Percentiles rank a stretch among this genome's conserved stretches.
Conservation (phyloP, 2,329 filamentous ascomycete species). For the Geoglossum cookeanum region DNA sequence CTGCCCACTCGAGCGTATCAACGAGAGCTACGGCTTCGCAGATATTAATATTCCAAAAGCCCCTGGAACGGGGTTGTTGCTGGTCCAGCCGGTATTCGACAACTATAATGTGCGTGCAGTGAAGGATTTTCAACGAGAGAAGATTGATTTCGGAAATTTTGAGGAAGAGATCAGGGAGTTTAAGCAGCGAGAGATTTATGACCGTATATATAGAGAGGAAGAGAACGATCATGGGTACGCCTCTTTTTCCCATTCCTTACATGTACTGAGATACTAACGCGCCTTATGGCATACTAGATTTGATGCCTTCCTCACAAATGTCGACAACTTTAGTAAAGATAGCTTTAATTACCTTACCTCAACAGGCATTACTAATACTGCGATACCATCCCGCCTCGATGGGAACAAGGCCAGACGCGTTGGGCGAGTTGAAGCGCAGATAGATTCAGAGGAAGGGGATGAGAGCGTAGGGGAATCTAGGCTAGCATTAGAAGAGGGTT, state of each 20-base stretch:
- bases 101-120: slow-evolving; percentile 62
- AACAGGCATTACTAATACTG: slow-evolving; percentile 37
- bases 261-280: not conserved
- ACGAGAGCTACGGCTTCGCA: slow-evolving; percentile 49
- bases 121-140: slow-evolving; percentile 41
- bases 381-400: not conserved
- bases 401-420: no score
- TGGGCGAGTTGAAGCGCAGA: not conserved
- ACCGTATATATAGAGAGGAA: slow-evolving; percentile 77
- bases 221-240: slow-evolving; percentile 72
- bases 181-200: slow-evolving; percentile 83
- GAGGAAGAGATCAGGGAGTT: slow-evolving; percentile 68
- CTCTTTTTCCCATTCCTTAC: slow-evolving; percentile 1
- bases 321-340: slow-evolving; percentile 53
- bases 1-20: slow-evolving; percentile 49
- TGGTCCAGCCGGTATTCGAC: slow-evolving; percentile 84
- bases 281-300: slow-evolving; percentile 9
- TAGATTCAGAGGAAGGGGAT: not conserved
- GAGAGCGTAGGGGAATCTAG: not conserved
- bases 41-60: slow-evolving; percentile 86
- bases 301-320: slow-evolving; percentile 49
- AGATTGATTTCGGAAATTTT: slow-evolving; percentile 62
- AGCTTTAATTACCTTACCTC: slow-evolving; percentile 61
- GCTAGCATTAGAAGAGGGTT: not conserved
- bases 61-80: slow-evolving; percentile 66